Conservation (phyloP, 192 early-diverging fungal species). For the Podila clonocystis region DNA sequence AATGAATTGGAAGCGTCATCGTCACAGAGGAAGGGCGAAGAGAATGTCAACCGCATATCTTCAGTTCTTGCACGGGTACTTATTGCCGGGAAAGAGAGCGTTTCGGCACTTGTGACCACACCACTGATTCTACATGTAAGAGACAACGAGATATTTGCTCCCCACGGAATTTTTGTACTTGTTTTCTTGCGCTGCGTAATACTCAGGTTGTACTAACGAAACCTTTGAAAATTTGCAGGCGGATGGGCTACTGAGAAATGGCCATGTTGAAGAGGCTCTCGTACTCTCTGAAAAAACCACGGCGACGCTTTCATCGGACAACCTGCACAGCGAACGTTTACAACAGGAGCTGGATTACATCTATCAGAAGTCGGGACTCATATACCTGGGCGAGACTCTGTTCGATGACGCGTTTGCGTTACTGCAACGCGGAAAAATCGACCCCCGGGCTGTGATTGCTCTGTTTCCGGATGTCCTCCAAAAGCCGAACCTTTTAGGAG, state of each 20-base stretch:
- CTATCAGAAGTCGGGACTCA: constrained; percentile 71
- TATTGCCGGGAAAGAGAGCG: constrained; percentile 63
- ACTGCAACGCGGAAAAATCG: constrained; percentile 70
- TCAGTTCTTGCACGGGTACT: constrained; percentile 61
- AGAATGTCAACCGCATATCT: constrained; percentile 14
- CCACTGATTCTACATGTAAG: constrained; percentile 67
- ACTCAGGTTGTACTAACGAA: not conserved
- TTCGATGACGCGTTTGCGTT: constrained; percentile 75
- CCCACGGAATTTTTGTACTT: not conserved
- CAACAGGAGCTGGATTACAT: constrained; percentile 65
- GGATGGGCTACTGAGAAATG: constrained; percentile 64
- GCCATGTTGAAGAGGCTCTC: constrained; percentile 70
- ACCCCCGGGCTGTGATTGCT: constrained; percentile 65
- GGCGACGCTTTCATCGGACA: constrained; percentile 54
- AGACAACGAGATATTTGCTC: not conserved
- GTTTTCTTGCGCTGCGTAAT: not conserved
- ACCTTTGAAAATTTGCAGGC: constrained; percentile 38
- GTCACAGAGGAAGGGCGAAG: not conserved
- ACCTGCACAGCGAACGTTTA: constrained; percentile 58
- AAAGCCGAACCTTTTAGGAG: constrained; percentile 18
- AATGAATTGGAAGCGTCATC: not conserved
- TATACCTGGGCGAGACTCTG: constrained; percentile 67
- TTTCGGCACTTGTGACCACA: constrained; percentile 69
- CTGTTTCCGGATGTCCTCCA: constrained; percentile 58
- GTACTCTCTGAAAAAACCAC: constrained; percentile 62